Conservation (phyloP, 139 green algal species). For the Chlorella sp. region DNA sequence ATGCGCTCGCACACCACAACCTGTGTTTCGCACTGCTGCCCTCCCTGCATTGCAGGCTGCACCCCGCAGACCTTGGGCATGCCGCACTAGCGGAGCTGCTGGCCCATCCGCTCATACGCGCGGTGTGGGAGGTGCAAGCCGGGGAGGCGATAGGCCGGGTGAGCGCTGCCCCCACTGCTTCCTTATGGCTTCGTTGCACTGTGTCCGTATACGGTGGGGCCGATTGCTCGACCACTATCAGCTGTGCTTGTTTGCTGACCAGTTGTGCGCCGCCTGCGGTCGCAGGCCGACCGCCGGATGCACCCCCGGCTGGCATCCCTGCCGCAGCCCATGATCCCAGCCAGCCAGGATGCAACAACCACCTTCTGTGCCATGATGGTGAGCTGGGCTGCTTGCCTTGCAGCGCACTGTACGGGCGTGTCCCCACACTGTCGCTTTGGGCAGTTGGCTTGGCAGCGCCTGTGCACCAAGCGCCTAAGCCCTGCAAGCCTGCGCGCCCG, state of each 20-base stretch:
- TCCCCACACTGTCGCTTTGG: too few species aligned
- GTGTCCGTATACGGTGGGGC: too few species aligned
- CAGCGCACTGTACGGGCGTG: too few species aligned
- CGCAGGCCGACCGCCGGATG: background rate
- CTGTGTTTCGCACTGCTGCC: background rate
- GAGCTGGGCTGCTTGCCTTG: too few species aligned
- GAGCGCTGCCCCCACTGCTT: too few species aligned
- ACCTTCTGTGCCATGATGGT: slow-evolving; percentile 7
- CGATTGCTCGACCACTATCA: too few species aligned
- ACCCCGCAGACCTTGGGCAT: slow-evolving; percentile 9
- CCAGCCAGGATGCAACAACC: background rate
- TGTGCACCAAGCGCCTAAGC: too few species aligned
- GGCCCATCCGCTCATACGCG: slow-evolving; percentile 1
- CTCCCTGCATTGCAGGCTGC: background rate
- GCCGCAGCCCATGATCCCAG: slow-evolving; percentile 28
- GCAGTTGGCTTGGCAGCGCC: too few species aligned
- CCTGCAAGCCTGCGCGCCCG: too few species aligned
- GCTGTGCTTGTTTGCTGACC: too few species aligned
- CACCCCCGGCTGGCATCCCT: background rate
- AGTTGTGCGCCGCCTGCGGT: background rate
- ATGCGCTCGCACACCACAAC: too few species aligned
- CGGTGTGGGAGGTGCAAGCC: slow-evolving; percentile 26
- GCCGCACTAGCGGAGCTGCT: slow-evolving; percentile 20
- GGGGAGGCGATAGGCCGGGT: background rate
- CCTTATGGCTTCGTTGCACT: too few species aligned